These are phyloP conservation scores for Cymbopogon flexuosus DNA, from an alignment of 202 grass and related monocot species.

Conservation along the genomic window DNA sequence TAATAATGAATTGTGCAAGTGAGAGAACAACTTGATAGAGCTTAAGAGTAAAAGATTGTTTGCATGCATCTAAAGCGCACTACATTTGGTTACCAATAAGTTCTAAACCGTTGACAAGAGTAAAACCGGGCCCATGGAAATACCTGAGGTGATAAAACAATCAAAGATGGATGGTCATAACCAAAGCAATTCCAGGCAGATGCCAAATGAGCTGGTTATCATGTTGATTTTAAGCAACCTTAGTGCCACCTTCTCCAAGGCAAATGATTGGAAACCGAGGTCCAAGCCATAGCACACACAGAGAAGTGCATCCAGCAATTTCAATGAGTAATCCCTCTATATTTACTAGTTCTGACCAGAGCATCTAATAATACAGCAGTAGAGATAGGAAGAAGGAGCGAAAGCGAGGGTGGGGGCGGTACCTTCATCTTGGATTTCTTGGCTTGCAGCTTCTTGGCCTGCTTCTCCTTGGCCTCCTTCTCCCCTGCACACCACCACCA, in stretches of 20 bases:
- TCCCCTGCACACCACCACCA: conserved; percentile 43
- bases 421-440: conserved; percentile 94
- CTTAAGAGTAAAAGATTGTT: neutral
- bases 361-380: neutral
- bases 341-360: neutral
- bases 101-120: neutral
- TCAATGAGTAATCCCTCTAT: neutral
- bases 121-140: neutral
- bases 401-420: neutral
- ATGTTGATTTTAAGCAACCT: neutral
- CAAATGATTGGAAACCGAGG: neutral
- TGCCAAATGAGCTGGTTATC: neutral
- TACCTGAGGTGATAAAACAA: neutral
- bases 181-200: neutral
- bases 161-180: neutral
- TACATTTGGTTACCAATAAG: neutral
- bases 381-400: neutral
- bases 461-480: conserved; percentile 66
- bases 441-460: conserved; percentile 69
- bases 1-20: neutral
- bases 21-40: neutral
- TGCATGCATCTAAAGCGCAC: neutral
- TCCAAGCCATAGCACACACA: neutral
- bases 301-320: neutral
- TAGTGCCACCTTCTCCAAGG: neutral